phyloP scores from a whole-genome alignment of 1,139 yeast genomes.

The Yamadazyma mexicana region DNA sequence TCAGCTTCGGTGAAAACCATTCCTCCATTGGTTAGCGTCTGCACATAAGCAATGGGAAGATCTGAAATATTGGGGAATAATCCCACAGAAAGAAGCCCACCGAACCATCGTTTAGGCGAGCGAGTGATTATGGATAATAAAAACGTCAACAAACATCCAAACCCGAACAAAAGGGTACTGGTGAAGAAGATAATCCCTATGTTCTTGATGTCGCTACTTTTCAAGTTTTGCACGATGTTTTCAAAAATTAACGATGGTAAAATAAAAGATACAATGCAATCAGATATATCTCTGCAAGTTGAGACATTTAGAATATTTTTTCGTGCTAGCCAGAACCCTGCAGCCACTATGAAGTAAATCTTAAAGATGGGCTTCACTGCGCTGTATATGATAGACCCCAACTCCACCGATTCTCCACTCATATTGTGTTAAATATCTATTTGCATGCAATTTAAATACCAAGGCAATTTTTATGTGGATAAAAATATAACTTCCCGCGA shows the following conservation, averaged over 20 bases:
- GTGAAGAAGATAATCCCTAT: constrained; percentile 71
- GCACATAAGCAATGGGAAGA: constrained; percentile 85
- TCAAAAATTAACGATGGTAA: constrained; percentile 79
- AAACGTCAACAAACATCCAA: constrained; percentile 39
- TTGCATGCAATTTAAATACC: too few relatives aligned
- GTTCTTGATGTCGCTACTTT: constrained; percentile 69
- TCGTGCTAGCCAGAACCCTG: constrained; percentile 70
- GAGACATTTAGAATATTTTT: constrained; percentile 69
- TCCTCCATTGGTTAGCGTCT: constrained; percentile 70
- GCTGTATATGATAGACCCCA: constrained; percentile 75
- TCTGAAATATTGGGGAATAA: constrained; percentile 75
- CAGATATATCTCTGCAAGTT: constrained; percentile 71
- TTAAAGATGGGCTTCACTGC: constrained; percentile 87
- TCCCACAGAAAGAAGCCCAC: constrained; percentile 69
- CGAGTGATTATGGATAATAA: constrained; percentile 36
- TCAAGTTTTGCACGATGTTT: constrained; percentile 69
- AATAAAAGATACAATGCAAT: constrained; percentile 67
- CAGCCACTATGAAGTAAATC: constrained; percentile 70
- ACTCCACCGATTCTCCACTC: constrained; percentile 11
- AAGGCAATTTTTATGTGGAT: too few relatives aligned
- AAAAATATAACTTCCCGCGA: too few relatives aligned
- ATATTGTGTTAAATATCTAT: not conserved
- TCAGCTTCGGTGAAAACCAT: constrained; percentile 54
- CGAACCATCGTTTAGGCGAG: constrained; percentile 73
- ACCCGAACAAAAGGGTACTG: constrained; percentile 43